Evolutionary conservation across 768 basidiomycete genomes (phyloP).

Genomic region (Russula sp.): DNA sequence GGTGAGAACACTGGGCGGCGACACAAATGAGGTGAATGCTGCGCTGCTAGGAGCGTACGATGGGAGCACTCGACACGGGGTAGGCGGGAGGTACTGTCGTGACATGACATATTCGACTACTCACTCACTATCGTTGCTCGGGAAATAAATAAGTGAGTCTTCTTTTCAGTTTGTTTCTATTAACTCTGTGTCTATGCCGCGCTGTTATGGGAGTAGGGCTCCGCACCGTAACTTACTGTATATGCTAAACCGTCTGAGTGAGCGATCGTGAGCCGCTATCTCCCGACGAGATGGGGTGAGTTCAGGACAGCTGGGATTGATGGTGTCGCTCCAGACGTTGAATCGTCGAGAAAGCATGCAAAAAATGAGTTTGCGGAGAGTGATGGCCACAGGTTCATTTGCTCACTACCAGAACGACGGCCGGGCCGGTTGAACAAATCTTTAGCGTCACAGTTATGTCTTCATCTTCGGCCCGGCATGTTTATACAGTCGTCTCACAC

Average conservation of each 20-base stretch:
- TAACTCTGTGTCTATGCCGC: no score
- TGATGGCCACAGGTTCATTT: constrained; percentile 50
- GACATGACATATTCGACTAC: no score
- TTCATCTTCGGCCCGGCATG: background rate
- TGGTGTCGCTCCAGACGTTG: constrained; percentile 44
- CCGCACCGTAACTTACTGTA: constrained; percentile 42
- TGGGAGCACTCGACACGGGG: no score
- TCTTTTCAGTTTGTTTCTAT: no score
- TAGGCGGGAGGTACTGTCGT: no score
- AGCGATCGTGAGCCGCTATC: constrained; percentile 30
- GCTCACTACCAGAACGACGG: constrained; percentile 53
- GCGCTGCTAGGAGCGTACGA: no score
- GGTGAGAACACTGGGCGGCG: no score
- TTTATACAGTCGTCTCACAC: no score
- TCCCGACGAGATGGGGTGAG: constrained; percentile 40
- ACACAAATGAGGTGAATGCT: no score
- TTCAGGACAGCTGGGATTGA: constrained; percentile 37
- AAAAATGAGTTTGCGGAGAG: constrained; percentile 54
- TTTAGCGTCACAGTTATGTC: constrained; percentile 21
- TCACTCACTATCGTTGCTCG: no score
- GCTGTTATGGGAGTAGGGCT: no score
- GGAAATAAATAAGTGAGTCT: no score
- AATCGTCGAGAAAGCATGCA: constrained; percentile 57
- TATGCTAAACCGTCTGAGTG: constrained; percentile 66
- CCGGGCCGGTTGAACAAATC: constrained; percentile 47